Evolutionary conservation across 306 rosid genomes (phyloP).

Genomic region (Rosa persica): DNA sequence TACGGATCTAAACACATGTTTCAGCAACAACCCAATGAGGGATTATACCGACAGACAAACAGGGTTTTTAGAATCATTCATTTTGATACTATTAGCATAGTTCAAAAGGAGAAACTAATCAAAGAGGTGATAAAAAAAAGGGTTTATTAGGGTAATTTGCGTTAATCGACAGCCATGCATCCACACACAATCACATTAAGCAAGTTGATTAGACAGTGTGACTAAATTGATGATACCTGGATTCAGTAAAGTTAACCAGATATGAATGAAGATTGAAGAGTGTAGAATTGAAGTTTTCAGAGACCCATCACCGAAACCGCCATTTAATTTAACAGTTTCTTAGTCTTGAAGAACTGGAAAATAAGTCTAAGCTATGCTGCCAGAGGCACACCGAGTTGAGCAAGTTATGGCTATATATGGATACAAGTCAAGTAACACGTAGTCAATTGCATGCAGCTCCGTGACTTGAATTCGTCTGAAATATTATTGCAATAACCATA

Average conservation of each 20-base stretch:
- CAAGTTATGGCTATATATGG: background rate
- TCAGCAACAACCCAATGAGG: background rate
- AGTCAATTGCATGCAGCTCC: slow-evolving; percentile 3
- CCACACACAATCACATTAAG: background rate
- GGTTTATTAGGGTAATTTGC: too few relatives aligned
- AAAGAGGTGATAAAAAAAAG: too few relatives aligned
- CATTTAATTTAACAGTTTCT: background rate
- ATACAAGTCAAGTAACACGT: background rate
- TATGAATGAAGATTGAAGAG: background rate
- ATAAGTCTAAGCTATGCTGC: background rate
- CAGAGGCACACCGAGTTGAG: background rate
- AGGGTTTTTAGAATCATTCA: background rate
- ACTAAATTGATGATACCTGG: background rate
- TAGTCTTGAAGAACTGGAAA: background rate
- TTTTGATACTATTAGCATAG: background rate
- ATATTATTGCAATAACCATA: too few relatives aligned
- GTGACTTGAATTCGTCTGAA: background rate
- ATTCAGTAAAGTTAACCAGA: background rate
- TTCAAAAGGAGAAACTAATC: background rate
- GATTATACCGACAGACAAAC: background rate
- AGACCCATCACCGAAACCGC: slow-evolving; percentile 1
- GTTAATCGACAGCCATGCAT: background rate
- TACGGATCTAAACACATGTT: background rate
- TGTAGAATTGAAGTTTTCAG: background rate
- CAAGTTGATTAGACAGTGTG: background rate